Percentiles rank a stretch among this genome's conserved stretches.
Conservation (phyloP, 1,284 basidiomycete genomes). For the Puccinia hordei region DNA sequence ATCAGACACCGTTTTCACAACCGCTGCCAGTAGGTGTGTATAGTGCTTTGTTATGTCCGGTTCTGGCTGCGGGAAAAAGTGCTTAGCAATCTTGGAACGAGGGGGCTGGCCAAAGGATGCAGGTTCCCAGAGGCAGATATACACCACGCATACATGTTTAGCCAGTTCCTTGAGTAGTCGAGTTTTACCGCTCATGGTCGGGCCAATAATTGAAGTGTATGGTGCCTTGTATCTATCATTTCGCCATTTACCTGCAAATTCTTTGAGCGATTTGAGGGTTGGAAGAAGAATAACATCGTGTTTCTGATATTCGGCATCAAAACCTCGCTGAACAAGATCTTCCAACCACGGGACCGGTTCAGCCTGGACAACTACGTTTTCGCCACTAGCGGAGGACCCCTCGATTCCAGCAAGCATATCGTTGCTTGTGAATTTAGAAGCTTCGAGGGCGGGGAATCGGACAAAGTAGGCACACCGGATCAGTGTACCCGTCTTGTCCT, state of each 20-base stretch:
- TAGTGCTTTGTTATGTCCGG: neutral
- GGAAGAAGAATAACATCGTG: neutral
- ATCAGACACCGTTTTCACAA: neutral
- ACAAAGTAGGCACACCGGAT: neutral
- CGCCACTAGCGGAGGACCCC: too few species aligned
- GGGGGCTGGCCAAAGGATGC: neutral
- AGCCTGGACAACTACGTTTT: neutral
- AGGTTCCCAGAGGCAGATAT: neutral
- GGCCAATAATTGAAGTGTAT: constrained; percentile 12
- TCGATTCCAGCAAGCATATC: neutral
- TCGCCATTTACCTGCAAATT: neutral
- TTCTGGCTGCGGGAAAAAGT: neutral
- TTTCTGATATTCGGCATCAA: neutral
- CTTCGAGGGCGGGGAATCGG: neutral
- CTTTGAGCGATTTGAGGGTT: neutral
- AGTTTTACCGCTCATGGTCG: constrained; percentile 21
- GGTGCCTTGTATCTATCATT: neutral
- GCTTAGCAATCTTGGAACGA: neutral
- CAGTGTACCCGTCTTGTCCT: neutral
- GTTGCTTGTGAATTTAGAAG: neutral
- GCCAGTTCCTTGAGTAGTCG: constrained; percentile 6
- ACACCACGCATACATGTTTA: neutral
- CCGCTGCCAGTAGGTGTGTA: neutral
- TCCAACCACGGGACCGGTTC: neutral
- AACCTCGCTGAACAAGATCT: neutral